phyloP scores from a whole-genome alignment of 2,329 filamentous ascomycete genomes.

The Aureobasidium subglaciale region DNA sequence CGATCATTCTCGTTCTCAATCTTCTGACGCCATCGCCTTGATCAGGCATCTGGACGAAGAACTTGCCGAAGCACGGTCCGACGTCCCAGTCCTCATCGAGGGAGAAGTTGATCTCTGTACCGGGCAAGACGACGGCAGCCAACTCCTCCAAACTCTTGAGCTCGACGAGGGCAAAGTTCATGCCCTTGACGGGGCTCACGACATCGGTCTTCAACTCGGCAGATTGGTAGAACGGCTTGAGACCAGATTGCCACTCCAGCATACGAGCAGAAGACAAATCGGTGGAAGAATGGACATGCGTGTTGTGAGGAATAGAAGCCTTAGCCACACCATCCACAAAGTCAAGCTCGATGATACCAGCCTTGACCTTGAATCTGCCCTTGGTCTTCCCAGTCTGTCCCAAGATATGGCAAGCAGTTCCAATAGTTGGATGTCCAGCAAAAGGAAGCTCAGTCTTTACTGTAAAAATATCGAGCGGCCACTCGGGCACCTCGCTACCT shows the following conservation, averaged over 20 bases:
- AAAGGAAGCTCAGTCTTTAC: slow-evolving; percentile 47
- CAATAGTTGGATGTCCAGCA: slow-evolving; percentile 53
- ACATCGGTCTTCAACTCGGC: slow-evolving; percentile 22
- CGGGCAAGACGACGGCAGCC: slow-evolving; percentile 33
- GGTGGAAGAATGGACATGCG: slow-evolving; percentile 49
- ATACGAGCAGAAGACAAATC: slow-evolving; percentile 26
- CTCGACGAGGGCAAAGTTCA: slow-evolving; percentile 63
- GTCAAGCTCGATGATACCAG: slow-evolving; percentile 35
- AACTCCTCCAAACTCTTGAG: slow-evolving; percentile 56
- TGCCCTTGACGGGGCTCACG: slow-evolving; percentile 58
- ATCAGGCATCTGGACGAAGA: slow-evolving; percentile 45
- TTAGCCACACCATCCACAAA: slow-evolving; percentile 43
- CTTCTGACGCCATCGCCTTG: slow-evolving; percentile 23
- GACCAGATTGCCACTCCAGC: slow-evolving; percentile 31
- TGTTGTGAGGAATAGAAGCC: slow-evolving; percentile 60
- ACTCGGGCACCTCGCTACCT: slow-evolving; percentile 24
- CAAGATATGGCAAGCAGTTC: slow-evolving; percentile 34
- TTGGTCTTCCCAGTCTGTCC: slow-evolving; percentile 21
- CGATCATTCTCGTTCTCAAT: slow-evolving; percentile 57
- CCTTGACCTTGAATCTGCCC: slow-evolving; percentile 37
- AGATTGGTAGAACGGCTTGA: slow-evolving; percentile 19
- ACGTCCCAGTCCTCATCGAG: slow-evolving; percentile 45
- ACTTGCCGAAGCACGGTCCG: slow-evolving; percentile 51
- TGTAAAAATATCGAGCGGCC: slow-evolving; percentile 50
- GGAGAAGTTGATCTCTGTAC: slow-evolving; percentile 28